phyloP scores from a whole-genome alignment of 768 basidiomycete genomes.

The Collybia sp. region DNA sequence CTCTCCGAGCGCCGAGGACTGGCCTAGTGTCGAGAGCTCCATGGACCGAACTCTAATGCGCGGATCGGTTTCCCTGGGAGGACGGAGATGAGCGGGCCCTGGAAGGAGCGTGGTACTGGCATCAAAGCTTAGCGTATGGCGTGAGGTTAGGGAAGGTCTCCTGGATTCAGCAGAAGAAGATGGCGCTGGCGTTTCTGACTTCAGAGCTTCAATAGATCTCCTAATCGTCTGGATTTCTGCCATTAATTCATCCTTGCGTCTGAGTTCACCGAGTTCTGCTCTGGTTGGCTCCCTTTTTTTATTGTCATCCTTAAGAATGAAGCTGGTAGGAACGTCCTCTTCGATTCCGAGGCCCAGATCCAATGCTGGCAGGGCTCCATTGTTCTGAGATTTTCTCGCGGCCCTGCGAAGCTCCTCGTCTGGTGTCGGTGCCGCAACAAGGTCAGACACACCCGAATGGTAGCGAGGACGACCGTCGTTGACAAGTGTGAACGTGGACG shows the following conservation, averaged over 20 bases:
- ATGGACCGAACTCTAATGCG: conserved; percentile 69
- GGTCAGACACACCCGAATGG: conserved; percentile 69
- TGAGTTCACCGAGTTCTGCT: conserved; percentile 51
- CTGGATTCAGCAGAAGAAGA: conserved; percentile 60
- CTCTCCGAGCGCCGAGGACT: conserved; percentile 39
- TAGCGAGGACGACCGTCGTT: conserved; percentile 51
- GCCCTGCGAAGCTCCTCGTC: conserved; percentile 59
- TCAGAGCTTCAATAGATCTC: conserved; percentile 71
- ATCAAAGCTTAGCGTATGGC: conserved; percentile 66
- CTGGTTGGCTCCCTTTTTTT: conserved; percentile 31
- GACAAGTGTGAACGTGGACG: conserved; percentile 47
- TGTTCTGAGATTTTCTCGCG: conserved; percentile 42
- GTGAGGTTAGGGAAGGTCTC: conserved; percentile 60
- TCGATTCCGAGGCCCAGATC: conserved; percentile 75
- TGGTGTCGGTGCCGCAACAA: conserved; percentile 55
- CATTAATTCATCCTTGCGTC: conserved; percentile 66
- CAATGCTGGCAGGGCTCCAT: conserved; percentile 59
- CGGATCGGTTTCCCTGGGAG: conserved; percentile 65
- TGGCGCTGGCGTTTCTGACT: conserved; percentile 66
- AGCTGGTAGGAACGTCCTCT: conserved; percentile 68
- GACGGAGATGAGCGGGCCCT: conserved; percentile 54
- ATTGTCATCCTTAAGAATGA: conserved; percentile 47
- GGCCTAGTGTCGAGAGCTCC: conserved; percentile 52
- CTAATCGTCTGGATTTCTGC: conserved; percentile 78
- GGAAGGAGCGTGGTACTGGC: conserved; percentile 47